Conservation (phyloP, 1,139 yeast species). For the Pichia sp. region DNA sequence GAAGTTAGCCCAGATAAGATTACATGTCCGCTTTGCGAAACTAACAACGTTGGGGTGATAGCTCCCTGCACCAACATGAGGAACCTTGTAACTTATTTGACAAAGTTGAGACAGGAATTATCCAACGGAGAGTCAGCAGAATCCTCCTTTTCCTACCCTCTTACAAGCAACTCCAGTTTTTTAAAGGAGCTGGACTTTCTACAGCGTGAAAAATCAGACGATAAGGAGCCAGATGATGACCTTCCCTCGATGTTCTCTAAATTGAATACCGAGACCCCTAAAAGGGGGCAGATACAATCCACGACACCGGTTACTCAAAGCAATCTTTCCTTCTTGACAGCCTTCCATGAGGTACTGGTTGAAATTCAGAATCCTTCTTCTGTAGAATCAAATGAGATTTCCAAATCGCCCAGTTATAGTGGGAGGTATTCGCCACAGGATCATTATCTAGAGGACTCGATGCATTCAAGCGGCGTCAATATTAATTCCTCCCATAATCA, state of each 20-base stretch:
- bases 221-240: conserved; percentile 9
- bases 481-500: background rate
- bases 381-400: conserved; percentile 9
- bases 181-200: background rate
- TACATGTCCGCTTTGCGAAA: conserved; percentile 49
- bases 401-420: background rate
- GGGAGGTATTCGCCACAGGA: conserved; percentile 9
- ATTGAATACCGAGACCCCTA: background rate
- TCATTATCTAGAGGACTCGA: conserved; percentile 5
- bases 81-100: conserved; percentile 34
- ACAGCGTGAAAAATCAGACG: background rate
- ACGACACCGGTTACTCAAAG: conserved; percentile 9
- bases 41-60: conserved; percentile 35
- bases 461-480: background rate
- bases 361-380: conserved; percentile 21
- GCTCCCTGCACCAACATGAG: conserved; percentile 50
- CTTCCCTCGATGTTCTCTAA: conserved; percentile 11
- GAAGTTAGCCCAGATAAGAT: conserved; percentile 14
- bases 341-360: conserved; percentile 32
- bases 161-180: background rate
- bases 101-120: conserved; percentile 32
- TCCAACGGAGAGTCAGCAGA: background rate
- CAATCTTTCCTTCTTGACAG: conserved; percentile 26
- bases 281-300: background rate
- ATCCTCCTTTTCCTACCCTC: background rate